Evolutionary conservation across 2,329 filamentous ascomycete species (phyloP).

Genomic region (Tricladium varicosporioides): DNA sequence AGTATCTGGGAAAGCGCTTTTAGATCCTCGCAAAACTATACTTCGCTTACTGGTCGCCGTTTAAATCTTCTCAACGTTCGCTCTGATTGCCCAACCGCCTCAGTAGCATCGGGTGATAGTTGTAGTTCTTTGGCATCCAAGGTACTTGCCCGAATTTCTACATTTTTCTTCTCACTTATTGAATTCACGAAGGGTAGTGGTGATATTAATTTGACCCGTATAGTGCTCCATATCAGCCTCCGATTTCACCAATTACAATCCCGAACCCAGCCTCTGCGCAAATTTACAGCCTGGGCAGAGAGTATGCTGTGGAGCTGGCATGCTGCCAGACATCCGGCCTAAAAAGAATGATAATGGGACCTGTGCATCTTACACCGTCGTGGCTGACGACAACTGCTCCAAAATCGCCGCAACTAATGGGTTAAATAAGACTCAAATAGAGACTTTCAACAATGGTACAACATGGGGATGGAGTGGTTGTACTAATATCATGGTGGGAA

Average conservation of each 20-base stretch:
- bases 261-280: constrained; percentile 27
- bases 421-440: constrained; percentile 36
- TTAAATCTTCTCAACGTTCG: no score
- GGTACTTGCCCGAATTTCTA: no score
- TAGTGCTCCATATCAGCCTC: no score
- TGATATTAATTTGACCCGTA: no score
- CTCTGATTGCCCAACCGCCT: no score
- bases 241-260: constrained; percentile 39
- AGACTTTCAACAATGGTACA: constrained; percentile 37
- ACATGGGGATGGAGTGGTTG: constrained; percentile 47
- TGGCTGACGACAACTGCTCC: constrained; percentile 36
- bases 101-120: not conserved
- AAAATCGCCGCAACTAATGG: constrained; percentile 33
- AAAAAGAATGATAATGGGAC: constrained; percentile 34
- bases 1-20: no score
- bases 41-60: no score
- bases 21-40: no score
- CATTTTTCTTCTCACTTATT: no score
- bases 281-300: constrained; percentile 27
- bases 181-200: no score
- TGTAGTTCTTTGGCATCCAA: not conserved
- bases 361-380: constrained; percentile 38
- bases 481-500: constrained; percentile 29
- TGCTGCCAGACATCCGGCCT: constrained; percentile 33
- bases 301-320: constrained; percentile 36